Conservation (phyloP, 176 grass and related monocot genomes). For the Carex parvula region DNA sequence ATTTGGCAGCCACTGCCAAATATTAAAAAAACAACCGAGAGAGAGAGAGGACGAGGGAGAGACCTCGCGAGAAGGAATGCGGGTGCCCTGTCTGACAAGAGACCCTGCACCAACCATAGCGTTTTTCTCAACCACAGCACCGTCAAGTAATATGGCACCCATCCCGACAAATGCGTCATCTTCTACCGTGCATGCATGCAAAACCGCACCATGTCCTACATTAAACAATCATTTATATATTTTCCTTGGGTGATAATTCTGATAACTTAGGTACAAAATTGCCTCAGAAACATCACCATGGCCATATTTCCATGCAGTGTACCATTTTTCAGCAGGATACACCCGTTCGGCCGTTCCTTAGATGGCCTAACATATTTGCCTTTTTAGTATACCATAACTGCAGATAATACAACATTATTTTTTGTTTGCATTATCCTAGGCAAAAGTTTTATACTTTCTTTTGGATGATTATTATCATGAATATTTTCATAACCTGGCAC, state of each 20-base stretch:
- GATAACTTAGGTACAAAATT: background rate
- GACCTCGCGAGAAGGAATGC: conserved; percentile 91
- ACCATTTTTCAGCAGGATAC: background rate
- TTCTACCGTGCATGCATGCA: conserved; percentile 84
- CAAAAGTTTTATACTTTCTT: background rate
- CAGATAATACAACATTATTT: background rate
- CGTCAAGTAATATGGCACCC: conserved; percentile 86
- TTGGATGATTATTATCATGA: background rate
- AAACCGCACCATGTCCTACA: conserved; percentile 78
- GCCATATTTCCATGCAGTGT: background rate
- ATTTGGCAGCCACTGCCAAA: no score
- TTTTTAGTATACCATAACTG: background rate
- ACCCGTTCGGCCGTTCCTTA: background rate
- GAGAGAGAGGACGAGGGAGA: conserved; percentile 17
- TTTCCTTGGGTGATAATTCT: background rate
- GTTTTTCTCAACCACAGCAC: conserved; percentile 88
- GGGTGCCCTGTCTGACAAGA: conserved; percentile 87
- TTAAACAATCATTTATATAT: background rate
- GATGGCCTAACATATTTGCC: background rate
- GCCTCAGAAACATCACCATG: background rate
- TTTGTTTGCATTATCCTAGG: conserved; percentile 11
- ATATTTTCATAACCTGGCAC: background rate
- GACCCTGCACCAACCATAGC: conserved; percentile 84
- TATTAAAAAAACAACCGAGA: background rate
- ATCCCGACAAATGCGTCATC: conserved; percentile 95